phyloP scores from a whole-genome alignment of 257 asterid genomes.

The Penstemon davidsonii region DNA sequence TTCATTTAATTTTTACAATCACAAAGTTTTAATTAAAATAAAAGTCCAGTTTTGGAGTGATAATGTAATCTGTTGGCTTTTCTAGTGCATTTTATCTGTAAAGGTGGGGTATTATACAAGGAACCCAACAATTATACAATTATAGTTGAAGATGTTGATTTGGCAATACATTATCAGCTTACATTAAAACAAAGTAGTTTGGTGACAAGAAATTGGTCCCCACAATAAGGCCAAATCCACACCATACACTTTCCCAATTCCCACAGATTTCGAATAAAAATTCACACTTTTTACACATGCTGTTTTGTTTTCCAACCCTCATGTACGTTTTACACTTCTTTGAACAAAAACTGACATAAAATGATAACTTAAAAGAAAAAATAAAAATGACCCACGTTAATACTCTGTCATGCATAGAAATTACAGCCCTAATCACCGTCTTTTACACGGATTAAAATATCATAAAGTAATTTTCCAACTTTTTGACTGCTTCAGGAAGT shows the following conservation, averaged over 20 bases:
- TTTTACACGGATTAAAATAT: slow-evolving; percentile 22
- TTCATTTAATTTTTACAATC: too few relatives aligned
- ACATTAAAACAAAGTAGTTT: slow-evolving; percentile 21
- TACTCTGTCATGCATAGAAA: slow-evolving; percentile 23
- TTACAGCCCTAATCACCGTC: slow-evolving; percentile 27
- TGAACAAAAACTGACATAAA: slow-evolving; percentile 30
- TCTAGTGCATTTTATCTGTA: not conserved
- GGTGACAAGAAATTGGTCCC: slow-evolving; percentile 39
- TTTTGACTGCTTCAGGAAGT: slow-evolving; percentile 25
- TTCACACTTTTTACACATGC: slow-evolving; percentile 24
- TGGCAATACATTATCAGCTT: slow-evolving; percentile 33
- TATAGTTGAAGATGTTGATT: slow-evolving; percentile 29
- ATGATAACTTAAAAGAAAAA: not conserved
- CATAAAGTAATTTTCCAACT: not conserved
- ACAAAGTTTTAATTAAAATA: not conserved
- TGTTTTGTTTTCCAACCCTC: not conserved
- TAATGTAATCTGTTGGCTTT: not conserved
- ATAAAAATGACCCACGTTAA: slow-evolving; percentile 11
- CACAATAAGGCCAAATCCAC: slow-evolving; percentile 37
- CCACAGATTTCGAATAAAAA: not conserved
- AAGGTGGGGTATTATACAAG: slow-evolving; percentile 32
- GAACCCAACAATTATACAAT: slow-evolving; percentile 18
- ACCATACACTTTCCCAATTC: slow-evolving; percentile 28
- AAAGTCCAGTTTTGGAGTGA: not conserved
- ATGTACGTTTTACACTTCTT: slow-evolving; percentile 11